Base-by-base conservation (phyloP, 257 asterid species). In the Plantago elongata region DNA sequence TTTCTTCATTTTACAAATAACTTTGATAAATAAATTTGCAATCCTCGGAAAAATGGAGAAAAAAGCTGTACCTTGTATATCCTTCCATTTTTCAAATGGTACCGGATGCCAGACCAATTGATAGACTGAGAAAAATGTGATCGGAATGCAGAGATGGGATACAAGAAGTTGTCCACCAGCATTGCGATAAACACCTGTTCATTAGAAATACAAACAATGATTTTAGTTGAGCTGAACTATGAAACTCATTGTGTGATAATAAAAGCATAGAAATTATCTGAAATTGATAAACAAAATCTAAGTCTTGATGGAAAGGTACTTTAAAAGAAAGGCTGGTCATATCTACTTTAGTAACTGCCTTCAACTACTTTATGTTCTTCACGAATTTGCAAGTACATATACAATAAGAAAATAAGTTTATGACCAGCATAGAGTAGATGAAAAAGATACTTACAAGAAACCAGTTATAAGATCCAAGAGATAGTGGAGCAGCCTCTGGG, bases 381-480 rank as follows among this genome's bases (percentile, higher is more conserved):
- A 49, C 17, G 0, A 14, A 52, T 30, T 9, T 22, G 57, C 37
- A 11, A 40, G 27, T 22, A 22, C 13, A 11, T 11, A 9, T 11
- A 58, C 51, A 1, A 38, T 14, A 3, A 4, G 12, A 45, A 45
- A 60, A 45, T n/a, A 58, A 57, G 18, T 15, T 13, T 15, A 8
- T 17, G 51, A 44, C 15, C 22, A 0, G 42, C 18, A 9, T 54
- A 50, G 34, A 61, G 64, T 47, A n/a, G 34, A 54, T 54, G 47
- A 65, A 50, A 50, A 62, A 49, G 55, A 60, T 22, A 81, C 94
- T 84, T 82, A 92, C 99, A 37, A 93, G 96, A 74, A 84, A 82
- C 99, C 99, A 93, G 78, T 93, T 93, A 72, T 89, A 93, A 45
- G 94, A 72, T 70, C 86, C 88, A 69, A 93, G 97, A 51, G 99